Base-by-base conservation (phyloP, 257 asterid species). In the Scutellaria baicalensis region DNA sequence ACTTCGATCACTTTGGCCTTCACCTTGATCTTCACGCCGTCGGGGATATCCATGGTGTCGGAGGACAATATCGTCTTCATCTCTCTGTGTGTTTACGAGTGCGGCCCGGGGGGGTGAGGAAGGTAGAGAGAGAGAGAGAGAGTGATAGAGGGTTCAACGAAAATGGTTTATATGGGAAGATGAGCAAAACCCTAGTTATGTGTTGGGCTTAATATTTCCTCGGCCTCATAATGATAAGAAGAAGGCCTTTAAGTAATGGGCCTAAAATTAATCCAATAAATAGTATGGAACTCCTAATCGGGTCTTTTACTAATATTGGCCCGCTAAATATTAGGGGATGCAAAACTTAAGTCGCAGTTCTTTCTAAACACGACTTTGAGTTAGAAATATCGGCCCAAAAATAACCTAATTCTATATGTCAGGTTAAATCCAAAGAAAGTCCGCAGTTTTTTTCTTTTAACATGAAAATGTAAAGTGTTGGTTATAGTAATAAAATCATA, bases 41-140 rank as follows among this genome's bases (percentile, higher is more conserved):
- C 97, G 8, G 95, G 97, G 13, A 90, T 86, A 36, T 88, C 97
- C 97, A 90, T 90, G 12, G 85, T 59, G 59, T 90, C 93, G 40
- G 91, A 84, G 2, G 95, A 84, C 36, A 87, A 58, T 2, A 89
- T 89, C 0, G 89, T 84, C 95, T 89, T 89, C 96, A 89, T 89
- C 17, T 64, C 70, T 14, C 6, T 9, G 54, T 44, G 38, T 12
- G 33, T 18, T 9, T 45, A 59, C 35, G 31, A 0, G 60, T 17
- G 70, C 6, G 55, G 6, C 58, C 43, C 13, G 56, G n/a, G 69
- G 7, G 59, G 43, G 4, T 20, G 31, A 8, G 58, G 4, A 23
- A 23, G 0, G 40, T 2, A 38, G 14, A 0, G n/a, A 35, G 33
- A 27, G 33, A 27, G 3, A 23, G 33, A 27, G 33, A 23, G 59